Conservation (phyloP, 176 grass and related monocot genomes). For the Triticum timopheevii region DNA sequence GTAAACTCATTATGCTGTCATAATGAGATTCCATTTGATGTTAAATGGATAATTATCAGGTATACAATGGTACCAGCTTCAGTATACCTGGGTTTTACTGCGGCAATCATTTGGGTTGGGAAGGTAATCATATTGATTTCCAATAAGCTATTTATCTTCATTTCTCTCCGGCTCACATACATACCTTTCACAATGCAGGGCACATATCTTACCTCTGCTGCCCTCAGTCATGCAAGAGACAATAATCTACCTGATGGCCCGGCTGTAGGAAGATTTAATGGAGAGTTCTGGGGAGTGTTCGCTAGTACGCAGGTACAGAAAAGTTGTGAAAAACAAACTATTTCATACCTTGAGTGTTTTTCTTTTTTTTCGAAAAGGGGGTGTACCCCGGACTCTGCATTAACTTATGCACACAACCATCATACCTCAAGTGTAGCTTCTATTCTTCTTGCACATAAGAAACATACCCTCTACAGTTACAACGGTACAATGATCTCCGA, state of each 20-base stretch:
- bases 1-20: not conserved
- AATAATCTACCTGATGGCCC: slow-evolving; percentile 69
- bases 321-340: too few relatives aligned
- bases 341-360: too few relatives aligned
- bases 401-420: not conserved
- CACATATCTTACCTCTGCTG: slow-evolving; percentile 79
- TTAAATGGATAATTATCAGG: slow-evolving; percentile 34
- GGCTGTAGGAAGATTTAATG: slow-evolving; percentile 81
- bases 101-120: slow-evolving; percentile 90
- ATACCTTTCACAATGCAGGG: slow-evolving; percentile 39
- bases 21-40: not conserved
- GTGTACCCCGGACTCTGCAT: too few relatives aligned
- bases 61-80: slow-evolving; percentile 92
- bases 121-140: slow-evolving; percentile 42
- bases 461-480: not conserved
- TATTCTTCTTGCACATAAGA: slow-evolving; percentile 6
- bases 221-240: slow-evolving; percentile 76
- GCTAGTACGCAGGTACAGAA: slow-evolving; percentile 75
- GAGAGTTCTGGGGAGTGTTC: slow-evolving; percentile 93
- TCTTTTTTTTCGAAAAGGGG: too few relatives aligned
- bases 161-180: not conserved
- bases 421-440: not conserved
- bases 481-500: not conserved
- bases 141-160: not conserved
- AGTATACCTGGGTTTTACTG: slow-evolving; percentile 84